Evolutionary conservation across 1,284 basidiomycete species (phyloP), one percentile per base, ranked within the genome.

Genomic region (Pyrrhoderma noxium): DNA sequence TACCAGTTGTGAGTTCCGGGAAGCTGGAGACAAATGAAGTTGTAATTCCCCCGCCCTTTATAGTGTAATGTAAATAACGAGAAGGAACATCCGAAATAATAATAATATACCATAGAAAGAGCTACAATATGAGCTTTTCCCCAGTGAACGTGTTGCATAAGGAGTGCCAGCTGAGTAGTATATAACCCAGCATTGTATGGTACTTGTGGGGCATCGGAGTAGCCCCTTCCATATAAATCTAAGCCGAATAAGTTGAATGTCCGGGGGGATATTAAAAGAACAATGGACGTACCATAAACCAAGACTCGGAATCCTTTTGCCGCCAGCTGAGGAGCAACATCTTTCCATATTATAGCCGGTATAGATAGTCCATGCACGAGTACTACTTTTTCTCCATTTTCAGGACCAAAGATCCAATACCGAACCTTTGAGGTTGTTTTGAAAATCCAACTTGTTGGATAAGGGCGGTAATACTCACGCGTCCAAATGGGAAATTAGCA

Each of bases 211-310:
- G 85, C 85, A 56, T 87, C 86, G 1, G 84, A 85, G 64, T 89
- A 89, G 8, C 87, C 87, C 34, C 86, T 75, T 13, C 86, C 87
- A 55, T 87, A 89, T 13, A 89, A 69, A 66, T 89, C 86, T 87
- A 56, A 40, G 5, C 8, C n/a, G 38, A 22, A n/a, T 18, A 40
- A 7, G 7, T 40, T 5, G 14, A n/a, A 40, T n/a, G 9, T 40
- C 8, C 13, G 45, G 21, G n/a, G 14, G 36, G 41, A 27, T 35
- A 42, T 25, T 7, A 19, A 4, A 44, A 44, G 22, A 21, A 31
- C 38, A 36, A 36, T 42, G 18, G 11, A 58, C 63, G 45, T 47
- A 85, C 85, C 85, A 58, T 86, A 89, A 4, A 87, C 69, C 21
- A 89, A 70, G 48, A 89, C 79, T 50, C 82, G 80, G 68, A 77